Evolutionary conservation across 176 grass and related monocot genomes (phyloP).

Genomic region (Leersia perrieri): DNA sequence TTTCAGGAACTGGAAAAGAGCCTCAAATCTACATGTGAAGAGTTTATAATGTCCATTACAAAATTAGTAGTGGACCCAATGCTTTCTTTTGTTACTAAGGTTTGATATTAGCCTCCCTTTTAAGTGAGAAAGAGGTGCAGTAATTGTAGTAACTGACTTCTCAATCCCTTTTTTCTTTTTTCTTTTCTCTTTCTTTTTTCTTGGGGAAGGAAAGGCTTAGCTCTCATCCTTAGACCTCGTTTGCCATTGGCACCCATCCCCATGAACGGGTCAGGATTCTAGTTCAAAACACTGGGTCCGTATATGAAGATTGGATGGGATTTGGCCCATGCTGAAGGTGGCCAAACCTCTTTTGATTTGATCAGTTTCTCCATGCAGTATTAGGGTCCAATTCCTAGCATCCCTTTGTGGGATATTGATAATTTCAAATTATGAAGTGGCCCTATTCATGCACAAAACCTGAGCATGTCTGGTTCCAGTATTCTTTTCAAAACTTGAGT

Average conservation of each 20-base stretch:
- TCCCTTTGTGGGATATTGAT: neutral
- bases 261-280: neutral
- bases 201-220: neutral
- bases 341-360: neutral
- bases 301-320: neutral
- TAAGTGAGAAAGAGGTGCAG: neutral
- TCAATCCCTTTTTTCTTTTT: neutral
- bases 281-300: neutral
- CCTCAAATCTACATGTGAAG: constrained; percentile 91
- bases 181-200: no score
- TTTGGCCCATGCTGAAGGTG: neutral
- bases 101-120: constrained; percentile 19
- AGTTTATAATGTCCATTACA: constrained; percentile 97
- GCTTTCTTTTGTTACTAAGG: constrained; percentile 99
- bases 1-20: constrained; percentile 93
- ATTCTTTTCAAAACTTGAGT: neutral
- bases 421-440: neutral
- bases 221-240: neutral
- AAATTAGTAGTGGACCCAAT: constrained; percentile 96
- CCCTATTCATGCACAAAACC: no score
- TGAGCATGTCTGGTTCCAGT: neutral
- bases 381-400: neutral
- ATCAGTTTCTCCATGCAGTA: neutral
- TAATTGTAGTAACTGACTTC: neutral
- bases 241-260: neutral